These are phyloP conservation scores for Paecilomyces formosus DNA, from an alignment of 2,329 filamentous ascomycete genomes.

Conservation along the genomic window DNA sequence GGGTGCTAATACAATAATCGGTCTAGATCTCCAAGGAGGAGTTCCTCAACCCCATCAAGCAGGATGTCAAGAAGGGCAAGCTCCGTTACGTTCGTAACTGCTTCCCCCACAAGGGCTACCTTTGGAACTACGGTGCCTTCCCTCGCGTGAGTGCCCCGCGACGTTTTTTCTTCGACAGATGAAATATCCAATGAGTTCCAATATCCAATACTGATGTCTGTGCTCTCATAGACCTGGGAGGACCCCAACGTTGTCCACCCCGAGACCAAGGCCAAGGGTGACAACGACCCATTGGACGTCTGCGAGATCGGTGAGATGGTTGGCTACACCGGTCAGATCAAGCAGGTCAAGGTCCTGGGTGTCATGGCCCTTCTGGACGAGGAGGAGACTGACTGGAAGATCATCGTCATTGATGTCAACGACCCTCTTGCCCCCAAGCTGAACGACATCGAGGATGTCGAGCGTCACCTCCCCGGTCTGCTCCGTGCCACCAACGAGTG, in stretches of 20 bases:
- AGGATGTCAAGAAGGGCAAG: slow-evolving; percentile 99
- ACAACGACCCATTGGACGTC: slow-evolving; percentile 98
- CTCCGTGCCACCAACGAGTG: slow-evolving; percentile 98
- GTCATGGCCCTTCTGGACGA: slow-evolving; percentile 99
- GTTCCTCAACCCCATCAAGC: slow-evolving; percentile 97
- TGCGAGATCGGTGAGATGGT: slow-evolving; percentile 99
- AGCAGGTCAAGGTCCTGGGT: slow-evolving; percentile 99
- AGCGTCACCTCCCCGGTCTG: slow-evolving; percentile 94
- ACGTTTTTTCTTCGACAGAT: slow-evolving; percentile 3
- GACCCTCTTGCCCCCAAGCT: slow-evolving; percentile 94
- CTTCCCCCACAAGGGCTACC: slow-evolving; percentile 99
- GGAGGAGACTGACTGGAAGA: slow-evolving; percentile 99
- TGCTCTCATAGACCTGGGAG: slow-evolving; percentile 81
- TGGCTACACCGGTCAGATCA: slow-evolving; percentile 90
- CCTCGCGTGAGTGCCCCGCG: slow-evolving; percentile 62
- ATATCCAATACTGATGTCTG: not conserved
- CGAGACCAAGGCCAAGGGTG: slow-evolving; percentile 99
- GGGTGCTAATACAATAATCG: not conserved
- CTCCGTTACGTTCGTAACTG: slow-evolving; percentile 99
- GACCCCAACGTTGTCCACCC: slow-evolving; percentile 93
- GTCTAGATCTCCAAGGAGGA: slow-evolving; percentile 97
- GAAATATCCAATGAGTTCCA: not conserved
- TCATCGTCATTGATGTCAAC: slow-evolving; percentile 98
- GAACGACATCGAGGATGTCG: slow-evolving; percentile 97
- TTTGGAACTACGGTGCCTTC: slow-evolving; percentile 99